Base-by-base conservation (phyloP, 2,329 filamentous ascomycete species). In the Penicillium sp. region DNA sequence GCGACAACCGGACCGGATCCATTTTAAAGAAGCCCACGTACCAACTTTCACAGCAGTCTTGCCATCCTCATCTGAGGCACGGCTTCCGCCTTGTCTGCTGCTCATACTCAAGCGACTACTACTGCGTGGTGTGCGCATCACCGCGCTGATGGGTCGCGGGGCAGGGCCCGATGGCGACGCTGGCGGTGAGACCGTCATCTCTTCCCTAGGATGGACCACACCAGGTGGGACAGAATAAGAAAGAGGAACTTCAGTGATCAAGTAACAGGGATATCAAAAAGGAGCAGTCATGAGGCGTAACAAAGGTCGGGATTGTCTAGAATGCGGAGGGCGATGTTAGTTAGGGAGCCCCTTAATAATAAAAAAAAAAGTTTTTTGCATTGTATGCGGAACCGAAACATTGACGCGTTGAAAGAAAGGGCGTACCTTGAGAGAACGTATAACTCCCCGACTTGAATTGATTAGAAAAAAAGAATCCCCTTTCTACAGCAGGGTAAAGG, bases 41-140 rank as follows among this genome's bases (percentile, higher is more conserved):
- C 93, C 93, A 73, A 97, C 93, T 93, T 91, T 95, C 77, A 97
- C 93, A 26, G 93, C 90, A 7, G 93, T 96, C 73, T 90, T 93
- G 61, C 84, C 84, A 73, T 96, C 93, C 67, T 97, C 93, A 69
- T 97, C 93, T 0, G 92, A 96, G 24, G 89, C 88, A 70, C 91
- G 86, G 77, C 91, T 96, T 62, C 89, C 87, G 52, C 86, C 87
- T 52, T 82, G 79, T 75, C 90, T 93, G 78, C 90, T 88, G 63
- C 77, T 75, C 80, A 89, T 89, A 79, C 91, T 96, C 83, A 96
- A 81, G 66, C 93, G 90, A 77, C 91, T 96, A 66, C 83, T 90
- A 73, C 90, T 95, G 73, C 91, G 83, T 44, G 89, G 82, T 46
- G 90, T 84, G 68, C 89, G 87, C 69, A 92, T 85, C 80, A 96